These are phyloP conservation scores for Copromyces sp. DNA, from an alignment of 495 filamentous ascomycete genomes.

Conservation along the genomic window DNA sequence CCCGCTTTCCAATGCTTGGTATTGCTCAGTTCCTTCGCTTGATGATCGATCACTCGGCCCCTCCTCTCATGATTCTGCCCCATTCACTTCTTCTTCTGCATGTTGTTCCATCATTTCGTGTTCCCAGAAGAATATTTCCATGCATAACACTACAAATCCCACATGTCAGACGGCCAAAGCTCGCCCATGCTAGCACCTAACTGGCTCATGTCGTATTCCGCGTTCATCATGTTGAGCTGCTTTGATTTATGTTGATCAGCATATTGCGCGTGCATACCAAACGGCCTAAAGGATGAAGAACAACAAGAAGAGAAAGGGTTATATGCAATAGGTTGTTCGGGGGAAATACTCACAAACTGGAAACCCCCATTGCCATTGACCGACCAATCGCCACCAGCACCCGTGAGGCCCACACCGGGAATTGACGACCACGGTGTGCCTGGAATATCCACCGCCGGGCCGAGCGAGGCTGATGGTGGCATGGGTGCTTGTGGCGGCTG, in stretches of 20 bases:
- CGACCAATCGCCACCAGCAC: neutral
- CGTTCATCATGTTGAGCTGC: neutral
- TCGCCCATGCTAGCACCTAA: neutral
- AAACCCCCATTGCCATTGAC: neutral
- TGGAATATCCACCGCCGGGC: constrained; percentile 2
- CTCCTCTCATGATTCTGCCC: constrained; percentile 11
- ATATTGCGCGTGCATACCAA: neutral
- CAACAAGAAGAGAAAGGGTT: neutral
- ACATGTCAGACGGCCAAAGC: neutral
- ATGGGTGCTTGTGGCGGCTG: neutral
- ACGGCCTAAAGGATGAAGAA: neutral
- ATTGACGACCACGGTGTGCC: neutral
- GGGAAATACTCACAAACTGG: neutral
- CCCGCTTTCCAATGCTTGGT: too few species aligned
- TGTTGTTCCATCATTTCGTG: constrained; percentile 71
- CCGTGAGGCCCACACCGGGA: neutral
- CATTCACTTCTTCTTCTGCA: constrained; percentile 38
- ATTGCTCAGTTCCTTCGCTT: too few species aligned
- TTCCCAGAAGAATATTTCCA: constrained; percentile 41
- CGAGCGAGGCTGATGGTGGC: constrained; percentile 1
- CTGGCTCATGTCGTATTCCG: neutral
- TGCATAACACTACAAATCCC: neutral
- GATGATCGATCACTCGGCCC: neutral
- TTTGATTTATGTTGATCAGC: neutral
- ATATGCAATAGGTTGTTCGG: neutral